Evolutionary conservation across 2,329 filamentous ascomycete genomes (phyloP).

Genomic region (Ascochyta koolunga): DNA sequence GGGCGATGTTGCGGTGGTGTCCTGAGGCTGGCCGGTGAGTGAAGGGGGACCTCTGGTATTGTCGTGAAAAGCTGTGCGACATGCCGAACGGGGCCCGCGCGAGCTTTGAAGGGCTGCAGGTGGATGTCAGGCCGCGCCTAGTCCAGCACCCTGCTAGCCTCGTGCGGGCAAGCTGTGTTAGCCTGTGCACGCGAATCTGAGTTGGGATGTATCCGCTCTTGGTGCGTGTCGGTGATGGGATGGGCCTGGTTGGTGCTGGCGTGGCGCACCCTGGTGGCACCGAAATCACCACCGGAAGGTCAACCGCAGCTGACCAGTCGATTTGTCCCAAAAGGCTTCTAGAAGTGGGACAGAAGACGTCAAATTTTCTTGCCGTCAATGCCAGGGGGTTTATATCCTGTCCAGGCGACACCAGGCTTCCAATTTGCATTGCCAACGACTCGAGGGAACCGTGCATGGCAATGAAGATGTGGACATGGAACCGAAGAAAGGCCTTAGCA

Average conservation of each 20-base stretch:
- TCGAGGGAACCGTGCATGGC: slow-evolving; percentile 1
- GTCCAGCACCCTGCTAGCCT: slow-evolving; percentile 29
- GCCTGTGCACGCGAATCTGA: slow-evolving; percentile 28
- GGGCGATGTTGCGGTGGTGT: slow-evolving; percentile 18
- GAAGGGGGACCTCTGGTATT: slow-evolving; percentile 18
- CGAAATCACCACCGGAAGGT: slow-evolving; percentile 25
- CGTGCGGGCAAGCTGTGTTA: slow-evolving; percentile 21
- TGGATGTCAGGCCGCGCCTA: slow-evolving; percentile 34
- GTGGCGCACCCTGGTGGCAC: slow-evolving; percentile 9
- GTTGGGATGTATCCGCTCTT: slow-evolving; percentile 26
- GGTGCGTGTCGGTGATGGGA: slow-evolving; percentile 20
- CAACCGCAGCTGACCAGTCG: slow-evolving; percentile 8
- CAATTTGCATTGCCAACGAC: slow-evolving; percentile 2
- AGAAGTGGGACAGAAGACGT: slow-evolving; percentile 20
- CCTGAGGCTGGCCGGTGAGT: slow-evolving; percentile 16
- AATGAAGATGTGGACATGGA: slow-evolving; percentile 2
- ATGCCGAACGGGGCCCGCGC: slow-evolving; percentile 24
- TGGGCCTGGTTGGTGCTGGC: slow-evolving; percentile 18
- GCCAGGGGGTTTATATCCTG: slow-evolving; percentile 2
- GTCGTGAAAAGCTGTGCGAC: slow-evolving; percentile 27
- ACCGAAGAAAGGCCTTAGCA: slow-evolving; percentile 12
- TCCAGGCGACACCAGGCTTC: background rate
- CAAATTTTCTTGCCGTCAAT: slow-evolving; percentile 17
- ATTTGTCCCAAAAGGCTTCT: slow-evolving; percentile 18
- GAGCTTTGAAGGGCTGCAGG: slow-evolving; percentile 37